These are phyloP conservation scores for Neonectria magnoliae DNA, from an alignment of 2,329 filamentous ascomycete genomes.

Conservation along the genomic window DNA sequence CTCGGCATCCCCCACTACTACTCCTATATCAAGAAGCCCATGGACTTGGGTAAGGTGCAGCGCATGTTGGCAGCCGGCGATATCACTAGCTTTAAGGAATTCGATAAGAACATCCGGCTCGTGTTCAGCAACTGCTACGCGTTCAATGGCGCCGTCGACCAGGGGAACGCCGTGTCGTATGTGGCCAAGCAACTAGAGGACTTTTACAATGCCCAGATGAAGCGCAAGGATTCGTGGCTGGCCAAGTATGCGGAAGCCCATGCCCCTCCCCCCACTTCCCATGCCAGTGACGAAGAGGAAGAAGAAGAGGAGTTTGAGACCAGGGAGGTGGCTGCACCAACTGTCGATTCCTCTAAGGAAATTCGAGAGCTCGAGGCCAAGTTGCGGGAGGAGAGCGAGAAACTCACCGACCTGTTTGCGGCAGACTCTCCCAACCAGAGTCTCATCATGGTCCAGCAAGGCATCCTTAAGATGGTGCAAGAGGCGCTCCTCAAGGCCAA, in stretches of 20 bases:
- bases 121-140: slow-evolving; percentile 91
- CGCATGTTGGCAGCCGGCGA: slow-evolving; percentile 80
- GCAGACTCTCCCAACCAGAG: slow-evolving; percentile 61
- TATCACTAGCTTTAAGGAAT: slow-evolving; percentile 85
- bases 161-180: slow-evolving; percentile 76
- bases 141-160: slow-evolving; percentile 74
- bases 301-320: slow-evolving; percentile 77
- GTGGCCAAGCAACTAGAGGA: slow-evolving; percentile 78
- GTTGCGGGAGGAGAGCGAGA: slow-evolving; percentile 65
- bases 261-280: slow-evolving; percentile 67
- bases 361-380: slow-evolving; percentile 64
- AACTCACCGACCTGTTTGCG: slow-evolving; percentile 64
- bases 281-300: slow-evolving; percentile 76
- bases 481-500: slow-evolving; percentile 80
- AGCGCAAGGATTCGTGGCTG: slow-evolving; percentile 83
- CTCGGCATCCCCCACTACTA: slow-evolving; percentile 94
- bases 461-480: slow-evolving; percentile 72
- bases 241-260: slow-evolving; percentile 72
- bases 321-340: slow-evolving; percentile 52
- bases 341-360: slow-evolving; percentile 52
- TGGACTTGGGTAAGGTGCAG: slow-evolving; percentile 89
- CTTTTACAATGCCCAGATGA: slow-evolving; percentile 80
- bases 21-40: slow-evolving; percentile 93
- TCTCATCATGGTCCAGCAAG: slow-evolving; percentile 66
- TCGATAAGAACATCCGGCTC: slow-evolving; percentile 82